phyloP scores from a whole-genome alignment of 257 asterid genomes.

The Solanum pimpinellifolium region DNA sequence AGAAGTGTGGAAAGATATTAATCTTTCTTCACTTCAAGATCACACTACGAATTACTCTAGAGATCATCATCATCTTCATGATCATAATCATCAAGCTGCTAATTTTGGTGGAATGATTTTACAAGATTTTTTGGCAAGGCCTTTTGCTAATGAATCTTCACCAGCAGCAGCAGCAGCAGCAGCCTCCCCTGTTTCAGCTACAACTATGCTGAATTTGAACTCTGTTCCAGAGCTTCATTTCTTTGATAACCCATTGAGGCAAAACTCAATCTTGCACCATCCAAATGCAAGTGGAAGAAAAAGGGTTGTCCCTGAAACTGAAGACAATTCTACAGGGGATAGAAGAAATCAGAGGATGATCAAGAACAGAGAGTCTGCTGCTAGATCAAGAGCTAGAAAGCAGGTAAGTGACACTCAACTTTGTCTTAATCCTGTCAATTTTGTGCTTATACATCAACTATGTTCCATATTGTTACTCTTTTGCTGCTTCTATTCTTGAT shows the following conservation, averaged over 20 bases:
- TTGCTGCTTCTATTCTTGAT: background rate
- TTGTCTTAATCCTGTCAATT: background rate
- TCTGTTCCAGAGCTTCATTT: slow-evolving; percentile 20
- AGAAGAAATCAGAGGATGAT: slow-evolving; percentile 63
- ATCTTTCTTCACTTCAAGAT: slow-evolving; percentile 28
- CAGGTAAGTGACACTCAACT: slow-evolving; percentile 32
- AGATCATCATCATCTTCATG: background rate
- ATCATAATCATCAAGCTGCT: background rate
- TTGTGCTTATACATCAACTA: background rate
- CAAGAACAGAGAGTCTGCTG: slow-evolving; percentile 83
- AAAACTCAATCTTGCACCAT: slow-evolving; percentile 1
- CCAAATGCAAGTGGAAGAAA: slow-evolving; percentile 12
- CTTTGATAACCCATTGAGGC: background rate
- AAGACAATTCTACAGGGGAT: slow-evolving; percentile 20
- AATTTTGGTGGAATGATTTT: slow-evolving; percentile 21
- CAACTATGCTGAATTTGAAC: slow-evolving; percentile 38
- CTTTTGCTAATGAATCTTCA: slow-evolving; percentile 15
- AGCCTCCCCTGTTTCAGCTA: slow-evolving; percentile 6
- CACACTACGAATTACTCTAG: slow-evolving; percentile 5
- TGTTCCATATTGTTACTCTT: no score
- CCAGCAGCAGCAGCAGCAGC: slow-evolving; percentile 3
- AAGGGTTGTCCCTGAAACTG: slow-evolving; percentile 17
- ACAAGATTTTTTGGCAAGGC: slow-evolving; percentile 45
- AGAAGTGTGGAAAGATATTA: slow-evolving; percentile 65
- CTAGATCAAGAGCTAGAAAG: slow-evolving; percentile 71